These are phyloP conservation scores for Termitomyces sp. DNA, from an alignment of 768 basidiomycete genomes.

Conservation along the genomic window DNA sequence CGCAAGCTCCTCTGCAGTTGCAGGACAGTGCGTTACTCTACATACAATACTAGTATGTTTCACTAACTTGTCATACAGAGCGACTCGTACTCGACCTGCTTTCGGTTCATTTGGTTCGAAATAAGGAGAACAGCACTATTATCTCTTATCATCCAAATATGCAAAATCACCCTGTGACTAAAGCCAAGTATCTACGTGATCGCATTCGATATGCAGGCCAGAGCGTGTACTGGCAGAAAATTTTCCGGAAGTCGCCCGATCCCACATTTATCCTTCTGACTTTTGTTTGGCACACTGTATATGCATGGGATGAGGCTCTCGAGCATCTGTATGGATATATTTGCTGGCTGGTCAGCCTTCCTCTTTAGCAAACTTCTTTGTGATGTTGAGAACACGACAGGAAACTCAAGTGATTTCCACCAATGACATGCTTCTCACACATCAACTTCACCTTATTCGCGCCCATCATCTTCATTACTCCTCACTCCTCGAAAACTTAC, in stretches of 20 bases:
- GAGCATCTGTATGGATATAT: slow-evolving; percentile 19
- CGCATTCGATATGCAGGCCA: slow-evolving; percentile 40
- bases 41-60: neutral
- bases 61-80: slow-evolving; percentile 11
- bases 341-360: slow-evolving; percentile 14
- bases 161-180: slow-evolving; percentile 29
- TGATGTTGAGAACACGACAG: slow-evolving; percentile 16
- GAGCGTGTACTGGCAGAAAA: slow-evolving; percentile 22
- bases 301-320: slow-evolving; percentile 22
- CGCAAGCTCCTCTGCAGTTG: slow-evolving; percentile 32
- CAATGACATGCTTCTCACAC: slow-evolving; percentile 36
- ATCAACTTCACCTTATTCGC: slow-evolving; percentile 43
- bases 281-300: slow-evolving; percentile 21
- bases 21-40: slow-evolving; percentile 19
- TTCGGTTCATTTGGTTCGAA: slow-evolving; percentile 43
- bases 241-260: slow-evolving; percentile 16
- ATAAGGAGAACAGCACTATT: slow-evolving; percentile 38
- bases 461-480: slow-evolving; percentile 48
- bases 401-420: slow-evolving; percentile 38
- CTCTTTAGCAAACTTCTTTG: neutral
- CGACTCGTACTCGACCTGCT: slow-evolving; percentile 40
- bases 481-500: slow-evolving; percentile 41
- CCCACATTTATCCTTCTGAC: slow-evolving; percentile 20
- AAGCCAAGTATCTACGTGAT: slow-evolving; percentile 36
- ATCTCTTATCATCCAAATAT: slow-evolving; percentile 43